A percentile compares a stretch with the other conserved stretches of the same genome.
These are phyloP conservation scores for Jatropha curcas DNA, from an alignment of 345 rosid genomes.

Conservation along the genomic window DNA sequence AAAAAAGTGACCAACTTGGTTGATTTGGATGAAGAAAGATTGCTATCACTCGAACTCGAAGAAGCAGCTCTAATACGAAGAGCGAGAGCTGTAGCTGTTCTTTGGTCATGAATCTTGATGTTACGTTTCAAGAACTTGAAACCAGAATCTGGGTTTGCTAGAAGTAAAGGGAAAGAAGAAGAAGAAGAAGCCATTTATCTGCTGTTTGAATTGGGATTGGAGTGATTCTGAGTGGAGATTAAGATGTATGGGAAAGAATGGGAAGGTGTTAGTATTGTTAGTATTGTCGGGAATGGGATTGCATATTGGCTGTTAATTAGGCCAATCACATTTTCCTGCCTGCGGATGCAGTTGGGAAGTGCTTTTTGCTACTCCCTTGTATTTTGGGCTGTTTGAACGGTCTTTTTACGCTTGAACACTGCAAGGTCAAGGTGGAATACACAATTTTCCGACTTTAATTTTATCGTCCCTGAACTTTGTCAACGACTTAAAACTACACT, in stretches of 20 bases:
- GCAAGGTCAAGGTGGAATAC: too few relatives aligned
- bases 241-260: not conserved
- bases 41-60: slow-evolving; percentile 24
- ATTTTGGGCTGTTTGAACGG: too few relatives aligned
- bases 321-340: not conserved
- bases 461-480: too few relatives aligned
- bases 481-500: too few relatives aligned
- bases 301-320: not conserved
- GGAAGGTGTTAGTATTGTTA: not conserved
- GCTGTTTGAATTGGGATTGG: not conserved
- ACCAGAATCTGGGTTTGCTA: slow-evolving; percentile 20
- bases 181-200: slow-evolving; percentile 28
- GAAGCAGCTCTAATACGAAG: slow-evolving; percentile 33
- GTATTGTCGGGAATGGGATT: not conserved
- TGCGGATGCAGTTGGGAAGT: too few relatives aligned
- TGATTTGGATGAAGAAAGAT: slow-evolving; percentile 26
- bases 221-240: not conserved
- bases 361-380: too few relatives aligned
- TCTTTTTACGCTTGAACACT: too few relatives aligned
- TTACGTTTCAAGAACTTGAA: slow-evolving; percentile 5
- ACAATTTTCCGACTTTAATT: too few relatives aligned
- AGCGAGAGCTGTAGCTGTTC: slow-evolving; percentile 27
- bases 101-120: slow-evolving; percentile 5
- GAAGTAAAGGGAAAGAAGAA: slow-evolving; percentile 30
- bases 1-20: slow-evolving; percentile 68